A percentile compares a stretch with the other conserved stretches of the same genome.
phyloP scores from a whole-genome alignment of 1,139 yeast genomes.

The Nadsonia commutata region DNA sequence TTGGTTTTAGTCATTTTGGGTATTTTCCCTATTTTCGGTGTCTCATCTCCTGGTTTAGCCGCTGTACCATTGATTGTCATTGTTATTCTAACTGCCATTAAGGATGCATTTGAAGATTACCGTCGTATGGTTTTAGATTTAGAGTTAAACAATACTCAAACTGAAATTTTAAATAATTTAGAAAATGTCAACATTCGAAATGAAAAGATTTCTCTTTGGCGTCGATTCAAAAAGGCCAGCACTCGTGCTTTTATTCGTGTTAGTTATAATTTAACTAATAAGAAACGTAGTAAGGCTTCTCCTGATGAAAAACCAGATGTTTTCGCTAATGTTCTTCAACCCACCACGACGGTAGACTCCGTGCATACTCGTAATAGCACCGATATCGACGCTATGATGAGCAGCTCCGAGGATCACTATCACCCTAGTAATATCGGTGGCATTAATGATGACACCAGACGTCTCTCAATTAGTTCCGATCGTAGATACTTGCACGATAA shows the following conservation, averaged over 20 bases:
- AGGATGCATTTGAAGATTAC: constrained; percentile 91
- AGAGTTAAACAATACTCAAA: constrained; percentile 76
- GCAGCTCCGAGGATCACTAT: neutral
- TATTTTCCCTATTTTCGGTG: constrained; percentile 76
- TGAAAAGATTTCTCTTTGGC: constrained; percentile 50
- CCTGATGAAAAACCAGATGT: neutral
- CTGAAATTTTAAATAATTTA: constrained; percentile 59
- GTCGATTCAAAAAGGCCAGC: constrained; percentile 42
- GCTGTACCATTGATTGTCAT: constrained; percentile 92
- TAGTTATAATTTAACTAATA: neutral
- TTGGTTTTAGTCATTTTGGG: constrained; percentile 70
- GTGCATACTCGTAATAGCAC: neutral
- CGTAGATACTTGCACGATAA: constrained; percentile 10
- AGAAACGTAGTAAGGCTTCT: neutral
- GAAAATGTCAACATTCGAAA: constrained; percentile 66
- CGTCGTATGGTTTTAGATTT: constrained; percentile 66
- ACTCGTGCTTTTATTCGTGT: constrained; percentile 15
- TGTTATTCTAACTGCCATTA: constrained; percentile 73
- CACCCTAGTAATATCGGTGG: neutral
- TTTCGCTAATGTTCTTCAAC: neutral
- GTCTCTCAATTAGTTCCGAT: constrained; percentile 6
- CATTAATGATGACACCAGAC: neutral
- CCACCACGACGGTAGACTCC: neutral
- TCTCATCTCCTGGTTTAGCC: constrained; percentile 72
- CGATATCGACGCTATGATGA: neutral